These are phyloP conservation scores for Ceratocystis variospora DNA, from an alignment of 2,329 filamentous ascomycete species.

Conservation along the genomic window DNA sequence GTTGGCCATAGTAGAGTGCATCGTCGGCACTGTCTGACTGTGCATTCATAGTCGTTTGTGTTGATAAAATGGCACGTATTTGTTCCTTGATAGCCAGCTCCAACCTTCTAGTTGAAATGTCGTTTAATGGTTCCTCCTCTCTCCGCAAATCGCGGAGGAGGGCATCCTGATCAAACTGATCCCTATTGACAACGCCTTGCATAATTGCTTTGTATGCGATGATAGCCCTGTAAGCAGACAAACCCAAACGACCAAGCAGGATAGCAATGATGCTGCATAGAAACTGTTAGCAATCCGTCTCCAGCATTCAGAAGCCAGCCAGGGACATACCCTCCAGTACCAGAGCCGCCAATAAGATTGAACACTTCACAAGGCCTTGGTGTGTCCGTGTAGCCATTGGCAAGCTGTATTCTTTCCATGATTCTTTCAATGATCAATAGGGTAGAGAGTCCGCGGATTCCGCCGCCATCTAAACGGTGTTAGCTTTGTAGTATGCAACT, in stretches of 20 bases:
- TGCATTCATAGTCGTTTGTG: not conserved
- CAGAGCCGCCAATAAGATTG: slow-evolving; percentile 25
- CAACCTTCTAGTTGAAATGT: not conserved
- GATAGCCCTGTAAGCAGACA: not conserved
- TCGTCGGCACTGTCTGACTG: not conserved
- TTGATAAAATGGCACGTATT: not conserved
- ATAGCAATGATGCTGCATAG: not conserved
- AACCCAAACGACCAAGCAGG: not conserved
- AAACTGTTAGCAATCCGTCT: not conserved
- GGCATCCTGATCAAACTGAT: not conserved
- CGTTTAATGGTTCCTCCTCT: not conserved
- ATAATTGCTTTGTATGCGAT: not conserved
- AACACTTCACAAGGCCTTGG: slow-evolving; percentile 24
- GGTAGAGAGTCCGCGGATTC: slow-evolving; percentile 23
- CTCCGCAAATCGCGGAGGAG: too few relatives aligned
- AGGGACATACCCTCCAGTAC: slow-evolving; percentile 23
- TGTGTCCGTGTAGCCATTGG: slow-evolving; percentile 17
- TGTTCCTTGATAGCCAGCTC: not conserved
- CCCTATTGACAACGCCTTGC: not conserved
- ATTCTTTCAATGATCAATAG: slow-evolving; percentile 23
- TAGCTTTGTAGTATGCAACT: too few relatives aligned
- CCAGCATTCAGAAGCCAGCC: not conserved
- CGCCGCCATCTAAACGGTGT: slow-evolving; percentile 21
- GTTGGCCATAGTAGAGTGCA: not conserved
- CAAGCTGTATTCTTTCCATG: slow-evolving; percentile 21